Evolutionary conservation across 768 basidiomycete genomes (phyloP).

Genomic region (Piloderma croceum): DNA sequence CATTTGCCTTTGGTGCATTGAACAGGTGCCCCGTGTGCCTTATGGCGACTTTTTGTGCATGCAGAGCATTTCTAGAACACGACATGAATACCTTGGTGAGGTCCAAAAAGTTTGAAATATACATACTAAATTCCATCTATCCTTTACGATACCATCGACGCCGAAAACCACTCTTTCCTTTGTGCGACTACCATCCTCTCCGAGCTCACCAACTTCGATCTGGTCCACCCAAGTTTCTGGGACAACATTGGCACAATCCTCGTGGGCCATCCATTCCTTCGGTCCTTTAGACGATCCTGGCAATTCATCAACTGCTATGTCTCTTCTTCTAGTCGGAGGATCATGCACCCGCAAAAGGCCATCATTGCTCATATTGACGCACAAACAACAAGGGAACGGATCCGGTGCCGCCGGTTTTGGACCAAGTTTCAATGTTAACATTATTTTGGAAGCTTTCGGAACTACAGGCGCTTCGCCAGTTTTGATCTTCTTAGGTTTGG

Average conservation of each 20-base stretch:
- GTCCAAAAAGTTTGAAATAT: not conserved
- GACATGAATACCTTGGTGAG: not conserved
- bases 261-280: constrained; percentile 70
- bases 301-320: constrained; percentile 40
- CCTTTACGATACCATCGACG: constrained; percentile 82
- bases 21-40: constrained; percentile 74
- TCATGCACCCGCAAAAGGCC: constrained; percentile 64
- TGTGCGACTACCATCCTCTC: constrained; percentile 26
- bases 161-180: constrained; percentile 67
- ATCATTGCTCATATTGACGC: constrained; percentile 46
- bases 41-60: constrained; percentile 64
- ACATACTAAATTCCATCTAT: constrained; percentile 87
- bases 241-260: constrained; percentile 69
- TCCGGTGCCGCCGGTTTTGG: constrained; percentile 54
- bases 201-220: constrained; percentile 40
- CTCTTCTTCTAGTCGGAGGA: constrained; percentile 52
- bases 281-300: constrained; percentile 16
- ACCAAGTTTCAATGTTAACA: constrained; percentile 62
- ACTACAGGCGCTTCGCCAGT: constrained; percentile 31
- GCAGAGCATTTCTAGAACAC: constrained; percentile 79
- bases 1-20: constrained; percentile 96
- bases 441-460: constrained; percentile 32
- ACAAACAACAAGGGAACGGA: constrained; percentile 63
- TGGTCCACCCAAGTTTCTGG: constrained; percentile 94
- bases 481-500: constrained; percentile 48